phyloP scores from a whole-genome alignment of 129 eudicot genomes.

The Arctium minus region DNA sequence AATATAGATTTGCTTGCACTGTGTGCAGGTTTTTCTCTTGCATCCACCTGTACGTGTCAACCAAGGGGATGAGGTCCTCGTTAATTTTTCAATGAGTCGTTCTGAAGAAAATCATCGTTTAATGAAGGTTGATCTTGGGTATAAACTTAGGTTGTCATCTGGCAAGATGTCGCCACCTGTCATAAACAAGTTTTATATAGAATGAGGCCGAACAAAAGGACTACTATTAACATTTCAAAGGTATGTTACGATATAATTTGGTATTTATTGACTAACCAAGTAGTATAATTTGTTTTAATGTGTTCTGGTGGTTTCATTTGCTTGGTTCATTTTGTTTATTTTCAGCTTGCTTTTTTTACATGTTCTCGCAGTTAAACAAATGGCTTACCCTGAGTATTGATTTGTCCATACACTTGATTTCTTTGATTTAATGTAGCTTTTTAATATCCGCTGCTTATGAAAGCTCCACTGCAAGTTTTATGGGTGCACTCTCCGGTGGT shows the following conservation, averaged over 20 bases:
- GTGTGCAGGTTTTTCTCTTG: constrained; percentile 43
- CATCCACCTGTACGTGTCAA: constrained; percentile 50
- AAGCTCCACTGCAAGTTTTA: too few relatives aligned
- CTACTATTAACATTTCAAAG: not conserved
- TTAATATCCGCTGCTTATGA: too few relatives aligned
- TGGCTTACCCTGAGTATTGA: too few relatives aligned
- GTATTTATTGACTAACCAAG: not conserved
- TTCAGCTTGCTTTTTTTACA: too few relatives aligned
- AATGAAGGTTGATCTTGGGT: constrained; percentile 74
- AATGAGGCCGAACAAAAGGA: constrained; percentile 34
- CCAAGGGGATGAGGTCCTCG: constrained; percentile 40
- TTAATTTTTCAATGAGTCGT: constrained; percentile 70
- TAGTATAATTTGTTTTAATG: not conserved
- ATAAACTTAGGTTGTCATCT: constrained; percentile 46
- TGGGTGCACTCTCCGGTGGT: too few relatives aligned
- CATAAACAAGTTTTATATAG: constrained; percentile 69
- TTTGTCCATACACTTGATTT: too few relatives aligned
- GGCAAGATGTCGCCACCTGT: constrained; percentile 47
- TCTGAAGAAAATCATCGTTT: constrained; percentile 87
- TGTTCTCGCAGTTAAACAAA: too few relatives aligned
- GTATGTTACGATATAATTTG: not conserved
- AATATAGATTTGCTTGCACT: not conserved
- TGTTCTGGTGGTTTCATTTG: not conserved
- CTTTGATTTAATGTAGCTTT: too few relatives aligned
- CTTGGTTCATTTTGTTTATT: not conserved